Conservation (phyloP, 2,329 filamentous ascomycete genomes). For the Fusarium metavorans region DNA sequence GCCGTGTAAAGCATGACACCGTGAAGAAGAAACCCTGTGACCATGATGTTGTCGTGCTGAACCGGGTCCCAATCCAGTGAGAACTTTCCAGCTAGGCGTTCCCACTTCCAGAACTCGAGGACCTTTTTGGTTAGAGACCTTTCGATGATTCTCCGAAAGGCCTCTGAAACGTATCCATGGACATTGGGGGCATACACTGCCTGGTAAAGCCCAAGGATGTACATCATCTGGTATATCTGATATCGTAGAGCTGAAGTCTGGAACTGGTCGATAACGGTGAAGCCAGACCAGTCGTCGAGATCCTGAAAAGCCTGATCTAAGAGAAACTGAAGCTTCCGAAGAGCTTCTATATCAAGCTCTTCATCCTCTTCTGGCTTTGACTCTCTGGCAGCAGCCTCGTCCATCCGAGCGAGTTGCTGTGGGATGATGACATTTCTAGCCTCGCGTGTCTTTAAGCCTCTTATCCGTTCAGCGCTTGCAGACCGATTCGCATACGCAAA, state of each 20-base stretch:
- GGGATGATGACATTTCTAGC: neutral
- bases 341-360: neutral
- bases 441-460: neutral
- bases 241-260: neutral
- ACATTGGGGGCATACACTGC: neutral
- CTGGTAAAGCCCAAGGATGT: neutral
- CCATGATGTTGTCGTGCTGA: slow-evolving; percentile 6
- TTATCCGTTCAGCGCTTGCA: neutral
- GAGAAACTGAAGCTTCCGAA: neutral
- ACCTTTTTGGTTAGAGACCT: neutral
- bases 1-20: neutral
- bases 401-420: neutral
- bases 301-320: neutral
- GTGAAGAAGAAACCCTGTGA: neutral
- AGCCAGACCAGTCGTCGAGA: neutral
- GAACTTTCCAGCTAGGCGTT: neutral
- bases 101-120: slow-evolving; percentile 3
- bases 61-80: neutral
- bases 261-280: slow-evolving; percentile 3
- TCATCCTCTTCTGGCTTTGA: neutral
- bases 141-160: neutral
- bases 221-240: neutral
- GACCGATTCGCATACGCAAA: neutral
- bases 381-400: neutral
- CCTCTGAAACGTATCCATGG: neutral